Conservation (phyloP, 768 basidiomycete genomes). For the Flagelloscypha sp. region DNA sequence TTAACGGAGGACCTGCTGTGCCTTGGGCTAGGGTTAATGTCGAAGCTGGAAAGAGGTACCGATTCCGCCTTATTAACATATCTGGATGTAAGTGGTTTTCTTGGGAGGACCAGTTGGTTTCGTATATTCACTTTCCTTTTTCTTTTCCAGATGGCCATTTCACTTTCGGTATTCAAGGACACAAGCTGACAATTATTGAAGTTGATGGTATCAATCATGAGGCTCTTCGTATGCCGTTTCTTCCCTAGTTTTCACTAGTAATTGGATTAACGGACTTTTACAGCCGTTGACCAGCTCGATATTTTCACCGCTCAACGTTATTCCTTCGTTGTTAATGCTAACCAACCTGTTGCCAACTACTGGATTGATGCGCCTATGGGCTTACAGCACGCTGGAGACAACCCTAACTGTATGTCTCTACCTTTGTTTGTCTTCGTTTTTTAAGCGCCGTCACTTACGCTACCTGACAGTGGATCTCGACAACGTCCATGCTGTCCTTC, state of each 20-base stretch:
- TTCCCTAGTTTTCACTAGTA: too few species aligned
- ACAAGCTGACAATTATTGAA: conserved; percentile 18
- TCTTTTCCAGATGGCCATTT: conserved; percentile 16
- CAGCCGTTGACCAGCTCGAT: conserved; percentile 21
- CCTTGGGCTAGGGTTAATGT: conserved; percentile 36
- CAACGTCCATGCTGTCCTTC: conserved; percentile 31
- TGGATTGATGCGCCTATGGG: conserved; percentile 30
- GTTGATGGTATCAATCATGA: conserved; percentile 21
- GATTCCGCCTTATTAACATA: conserved; percentile 42
- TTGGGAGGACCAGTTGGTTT: neutral
- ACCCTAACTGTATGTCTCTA: conserved; percentile 15
- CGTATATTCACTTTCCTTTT: too few species aligned
- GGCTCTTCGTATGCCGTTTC: too few species aligned
- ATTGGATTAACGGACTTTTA: too few species aligned
- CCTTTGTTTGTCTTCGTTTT: conserved; percentile 9
- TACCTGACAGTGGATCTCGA: conserved; percentile 20
- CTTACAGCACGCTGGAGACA: conserved; percentile 18
- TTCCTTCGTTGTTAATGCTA: conserved; percentile 26
- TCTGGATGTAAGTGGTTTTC: conserved; percentile 19
- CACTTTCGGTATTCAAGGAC: conserved; percentile 19
- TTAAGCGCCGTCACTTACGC: neutral
- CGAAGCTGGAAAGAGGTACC: conserved; percentile 34
- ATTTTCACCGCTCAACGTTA: conserved; percentile 23
- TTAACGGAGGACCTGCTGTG: conserved; percentile 28
- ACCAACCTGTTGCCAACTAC: conserved; percentile 29